Base-by-base conservation (phyloP, 2,329 filamentous ascomycete genomes). In the Claviceps lovelessii region DNA sequence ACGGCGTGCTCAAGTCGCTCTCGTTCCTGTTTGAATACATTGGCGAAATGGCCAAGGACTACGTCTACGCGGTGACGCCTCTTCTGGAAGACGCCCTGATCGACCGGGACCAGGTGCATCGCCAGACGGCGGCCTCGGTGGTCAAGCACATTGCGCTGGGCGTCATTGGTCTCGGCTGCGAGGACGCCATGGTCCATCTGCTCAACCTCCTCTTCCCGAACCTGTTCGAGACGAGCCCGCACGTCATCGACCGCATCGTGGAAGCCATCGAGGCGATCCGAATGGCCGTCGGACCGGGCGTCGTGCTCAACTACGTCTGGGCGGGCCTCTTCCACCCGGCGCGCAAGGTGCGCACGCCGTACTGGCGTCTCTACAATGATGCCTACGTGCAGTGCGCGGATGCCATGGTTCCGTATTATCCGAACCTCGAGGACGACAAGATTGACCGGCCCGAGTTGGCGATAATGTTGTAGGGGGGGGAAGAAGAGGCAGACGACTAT, bases 21-120 rank as follows among this genome's bases (percentile, higher is more conserved):
- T 94, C 88, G 7, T 98, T 98, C 78, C 78, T 98, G 58, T 98
- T 97, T 66, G 93, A 98, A 67, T 98, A 98, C 72, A 98, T 98
- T 68, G 93, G 93, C 59, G 93, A 98, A 71, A 97, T 98, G 93
- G 89, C 90, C 59, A 98, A 97, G 73, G 93, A 98, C 71, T 98
- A 98, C 68, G 93, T 98, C 66, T 98, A 98, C 66, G 93, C 94
- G 19, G 90, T 98, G 39, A 96, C 90, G 2, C 93, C 93, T 7
- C 76, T 98, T 10, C 83, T 98, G 2, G 93, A 98, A 67, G 93
- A 98, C 67, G 93, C 94, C 2, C 83, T 98, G 58, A 96, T 96
- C 70, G 93, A 98, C 70, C 85, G 93, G 58, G 93, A 98, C 69
- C 93, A 98, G 72, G 93, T 98, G 1, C 93, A 98, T 72, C 84